Percentiles rank a stretch among this genome's conserved stretches.
Conservation (phyloP, 139 green algal species). For the Zygnema cylindricum region DNA sequence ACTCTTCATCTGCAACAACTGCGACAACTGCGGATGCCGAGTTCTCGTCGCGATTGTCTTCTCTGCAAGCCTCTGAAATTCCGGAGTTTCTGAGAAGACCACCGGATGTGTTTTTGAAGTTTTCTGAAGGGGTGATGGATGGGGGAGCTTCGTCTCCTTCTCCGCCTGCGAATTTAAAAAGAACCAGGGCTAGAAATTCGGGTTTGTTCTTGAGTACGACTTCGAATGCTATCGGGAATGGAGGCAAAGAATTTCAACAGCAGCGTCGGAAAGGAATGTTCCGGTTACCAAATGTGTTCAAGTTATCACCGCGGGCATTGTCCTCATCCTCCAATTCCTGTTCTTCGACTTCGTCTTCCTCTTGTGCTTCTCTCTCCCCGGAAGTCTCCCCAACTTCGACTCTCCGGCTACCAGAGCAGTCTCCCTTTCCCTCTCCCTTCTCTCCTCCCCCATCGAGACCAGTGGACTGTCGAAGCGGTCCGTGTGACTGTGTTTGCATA, state of each 20-base stretch:
- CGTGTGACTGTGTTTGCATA: too few relatives aligned
- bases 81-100: neutral
- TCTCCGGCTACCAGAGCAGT: too few relatives aligned
- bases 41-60: neutral
- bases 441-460: too few relatives aligned
- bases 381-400: neutral
- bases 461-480: too few relatives aligned
- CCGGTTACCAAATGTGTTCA: neutral
- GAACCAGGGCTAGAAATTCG: too few relatives aligned
- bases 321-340: neutral
- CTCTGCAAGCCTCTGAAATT: neutral
- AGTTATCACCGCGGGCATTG: neutral
- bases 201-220: slow-evolving; percentile 19
- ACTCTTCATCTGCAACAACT: too few relatives aligned
- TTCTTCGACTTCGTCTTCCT: neutral
- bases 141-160: too few relatives aligned
- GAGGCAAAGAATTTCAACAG: neutral
- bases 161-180: too few relatives aligned
- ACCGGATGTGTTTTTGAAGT: neutral
- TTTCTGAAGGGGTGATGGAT: too few relatives aligned
- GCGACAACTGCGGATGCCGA: neutral
- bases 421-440: too few relatives aligned
- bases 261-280: neutral
- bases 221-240: slow-evolving; percentile 9
- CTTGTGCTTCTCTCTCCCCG: neutral